Conservation (phyloP, 2,329 filamentous ascomycete genomes). For the Aschersonia sp. region DNA sequence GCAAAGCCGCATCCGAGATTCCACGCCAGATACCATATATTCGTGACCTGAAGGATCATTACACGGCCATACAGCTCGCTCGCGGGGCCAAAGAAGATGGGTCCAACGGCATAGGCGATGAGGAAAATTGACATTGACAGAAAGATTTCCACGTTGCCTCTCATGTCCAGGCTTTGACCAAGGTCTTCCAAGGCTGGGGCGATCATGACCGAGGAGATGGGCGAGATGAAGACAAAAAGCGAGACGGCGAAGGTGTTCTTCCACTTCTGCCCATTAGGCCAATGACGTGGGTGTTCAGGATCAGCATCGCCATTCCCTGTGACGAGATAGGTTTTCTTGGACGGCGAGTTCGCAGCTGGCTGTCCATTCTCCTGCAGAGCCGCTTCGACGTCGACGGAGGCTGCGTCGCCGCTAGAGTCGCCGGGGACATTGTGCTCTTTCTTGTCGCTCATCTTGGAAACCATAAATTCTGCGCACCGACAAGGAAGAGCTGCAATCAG, state of each 20-base stretch:
- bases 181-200: constrained; percentile 1
- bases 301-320: not conserved
- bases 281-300: constrained; percentile 1
- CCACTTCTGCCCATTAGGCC: not conserved
- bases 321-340: too few relatives aligned
- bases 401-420: too few relatives aligned
- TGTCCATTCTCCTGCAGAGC: too few relatives aligned
- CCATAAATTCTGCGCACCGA: too few relatives aligned
- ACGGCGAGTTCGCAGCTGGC: too few relatives aligned
- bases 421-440: too few relatives aligned
- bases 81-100: constrained; percentile 32
- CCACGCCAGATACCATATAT: constrained; percentile 29
- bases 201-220: constrained; percentile 1
- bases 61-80: constrained; percentile 32
- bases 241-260: not conserved
- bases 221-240: constrained; percentile 1
- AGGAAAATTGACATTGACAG: constrained; percentile 33
- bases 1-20: constrained; percentile 10
- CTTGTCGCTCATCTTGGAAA: too few relatives aligned
- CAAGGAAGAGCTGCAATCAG: too few relatives aligned
- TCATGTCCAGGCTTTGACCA: not conserved
- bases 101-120: constrained; percentile 35
- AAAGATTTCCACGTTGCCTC: not conserved
- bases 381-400: too few relatives aligned
- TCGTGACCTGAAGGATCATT: constrained; percentile 23